Evolutionary conservation across 129 eudicot genomes (phyloP).

Genomic region (Dittrichia graveolens): DNA sequence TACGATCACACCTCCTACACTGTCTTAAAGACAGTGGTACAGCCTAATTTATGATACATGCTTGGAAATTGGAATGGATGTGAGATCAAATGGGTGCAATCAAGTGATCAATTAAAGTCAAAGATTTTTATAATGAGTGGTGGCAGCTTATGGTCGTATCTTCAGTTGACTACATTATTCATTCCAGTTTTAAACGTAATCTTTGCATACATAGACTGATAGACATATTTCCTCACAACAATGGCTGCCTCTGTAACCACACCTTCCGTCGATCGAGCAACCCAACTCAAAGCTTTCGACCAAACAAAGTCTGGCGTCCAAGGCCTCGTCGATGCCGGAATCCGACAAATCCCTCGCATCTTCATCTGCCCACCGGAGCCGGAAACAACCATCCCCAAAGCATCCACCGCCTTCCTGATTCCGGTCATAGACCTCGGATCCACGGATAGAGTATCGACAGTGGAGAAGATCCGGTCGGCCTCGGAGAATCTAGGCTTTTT

Average conservation of each 20-base stretch:
- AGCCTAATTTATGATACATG: too few relatives aligned
- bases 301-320: slow-evolving; percentile 54
- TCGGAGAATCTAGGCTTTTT: slow-evolving; percentile 51
- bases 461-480: slow-evolving; percentile 36
- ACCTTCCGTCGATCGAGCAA: slow-evolving; percentile 26
- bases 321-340: slow-evolving; percentile 55
- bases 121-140: too few relatives aligned
- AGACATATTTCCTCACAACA: slow-evolving; percentile 10
- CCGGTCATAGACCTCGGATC: slow-evolving; percentile 45
- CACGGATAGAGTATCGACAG: slow-evolving; percentile 15
- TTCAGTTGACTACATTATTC: background rate
- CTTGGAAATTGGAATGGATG: too few relatives aligned
- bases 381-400: slow-evolving; percentile 24
- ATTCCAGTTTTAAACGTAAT: background rate
- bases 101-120: too few relatives aligned
- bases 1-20: too few relatives aligned
- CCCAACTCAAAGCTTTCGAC: slow-evolving; percentile 51
- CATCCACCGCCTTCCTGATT: slow-evolving; percentile 28
- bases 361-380: slow-evolving; percentile 42
- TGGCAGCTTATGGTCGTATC: background rate
- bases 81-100: too few relatives aligned
- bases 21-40: too few relatives aligned
- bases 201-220: background rate
- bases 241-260: slow-evolving; percentile 21
- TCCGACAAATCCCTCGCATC: slow-evolving; percentile 43